A percentile compares a stretch with the other conserved stretches of the same genome.
These are phyloP conservation scores for Ceratobasidium sp. DNA, from an alignment of 1,284 basidiomycete species.

Conservation along the genomic window DNA sequence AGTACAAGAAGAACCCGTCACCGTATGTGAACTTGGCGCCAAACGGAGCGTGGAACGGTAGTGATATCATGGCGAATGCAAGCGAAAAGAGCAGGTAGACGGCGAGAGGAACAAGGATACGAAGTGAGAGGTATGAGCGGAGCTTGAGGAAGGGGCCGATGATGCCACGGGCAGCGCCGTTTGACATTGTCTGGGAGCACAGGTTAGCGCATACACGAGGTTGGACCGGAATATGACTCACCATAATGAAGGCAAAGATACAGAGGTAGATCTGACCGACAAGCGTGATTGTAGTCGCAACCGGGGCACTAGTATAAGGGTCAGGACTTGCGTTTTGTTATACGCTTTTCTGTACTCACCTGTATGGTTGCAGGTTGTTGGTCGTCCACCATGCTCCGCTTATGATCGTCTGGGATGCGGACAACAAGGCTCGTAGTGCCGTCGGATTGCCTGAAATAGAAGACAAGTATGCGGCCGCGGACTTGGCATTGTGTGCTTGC, in stretches of 20 bases:
- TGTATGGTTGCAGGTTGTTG: conserved; percentile 55
- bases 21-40: too few species aligned
- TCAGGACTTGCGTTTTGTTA: neutral
- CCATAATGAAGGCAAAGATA: conserved; percentile 49
- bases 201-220: conserved; percentile 11
- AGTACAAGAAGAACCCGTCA: conserved; percentile 56
- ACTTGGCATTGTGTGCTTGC: conserved; percentile 33
- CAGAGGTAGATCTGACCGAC: conserved; percentile 56
- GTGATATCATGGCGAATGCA: conserved; percentile 52
- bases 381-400: conserved; percentile 49
- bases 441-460: neutral
- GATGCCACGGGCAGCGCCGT: conserved; percentile 51
- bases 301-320: conserved; percentile 50
- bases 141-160: conserved; percentile 52
- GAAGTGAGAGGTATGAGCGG: conserved; percentile 48
- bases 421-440: conserved; percentile 48
- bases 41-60: too few species aligned
- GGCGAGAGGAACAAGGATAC: conserved; percentile 48
- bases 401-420: conserved; percentile 54
- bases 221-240: neutral
- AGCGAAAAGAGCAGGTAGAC: conserved; percentile 50
- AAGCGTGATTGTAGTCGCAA: conserved; percentile 56
- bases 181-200: conserved; percentile 52
- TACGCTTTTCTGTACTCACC: too few species aligned
- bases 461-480: too few species aligned